Conservation (phyloP, 306 rosid species). For the Gillenia trifoliata region DNA sequence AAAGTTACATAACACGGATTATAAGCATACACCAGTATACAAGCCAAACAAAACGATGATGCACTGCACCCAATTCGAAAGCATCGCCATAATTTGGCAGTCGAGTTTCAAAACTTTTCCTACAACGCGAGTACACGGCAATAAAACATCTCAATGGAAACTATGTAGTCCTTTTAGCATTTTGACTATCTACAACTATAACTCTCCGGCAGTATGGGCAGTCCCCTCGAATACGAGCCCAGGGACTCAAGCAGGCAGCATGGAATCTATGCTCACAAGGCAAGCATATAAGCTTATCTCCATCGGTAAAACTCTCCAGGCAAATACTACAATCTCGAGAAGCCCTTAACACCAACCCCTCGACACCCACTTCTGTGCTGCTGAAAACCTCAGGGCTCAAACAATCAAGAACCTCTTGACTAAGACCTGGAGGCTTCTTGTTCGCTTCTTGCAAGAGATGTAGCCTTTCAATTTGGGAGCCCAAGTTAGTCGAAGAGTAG, state of each 20-base stretch:
- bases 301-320: constrained; percentile 60
- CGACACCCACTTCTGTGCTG: constrained; percentile 14
- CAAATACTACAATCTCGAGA: constrained; percentile 77
- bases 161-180: neutral
- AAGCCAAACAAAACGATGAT: neutral
- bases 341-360: constrained; percentile 21
- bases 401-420: constrained; percentile 57
- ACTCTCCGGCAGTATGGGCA: constrained; percentile 76
- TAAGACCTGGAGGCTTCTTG: constrained; percentile 69
- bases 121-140: neutral
- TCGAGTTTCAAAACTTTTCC: constrained; percentile 12
- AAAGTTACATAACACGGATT: neutral
- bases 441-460: constrained; percentile 35
- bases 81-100: neutral
- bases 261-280: constrained; percentile 81
- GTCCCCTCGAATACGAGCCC: constrained; percentile 74
- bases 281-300: constrained; percentile 57
- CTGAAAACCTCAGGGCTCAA: constrained; percentile 49
- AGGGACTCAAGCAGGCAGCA: constrained; percentile 65
- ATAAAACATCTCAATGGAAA: neutral
- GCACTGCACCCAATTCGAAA: neutral
- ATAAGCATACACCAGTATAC: neutral
- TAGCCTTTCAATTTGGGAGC: constrained; percentile 43
- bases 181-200: constrained; percentile 36
- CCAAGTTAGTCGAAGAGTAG: constrained; percentile 32